Base-by-base conservation (phyloP, 1,284 basidiomycete genomes). In the Microbotryomycetes sp. region DNA sequence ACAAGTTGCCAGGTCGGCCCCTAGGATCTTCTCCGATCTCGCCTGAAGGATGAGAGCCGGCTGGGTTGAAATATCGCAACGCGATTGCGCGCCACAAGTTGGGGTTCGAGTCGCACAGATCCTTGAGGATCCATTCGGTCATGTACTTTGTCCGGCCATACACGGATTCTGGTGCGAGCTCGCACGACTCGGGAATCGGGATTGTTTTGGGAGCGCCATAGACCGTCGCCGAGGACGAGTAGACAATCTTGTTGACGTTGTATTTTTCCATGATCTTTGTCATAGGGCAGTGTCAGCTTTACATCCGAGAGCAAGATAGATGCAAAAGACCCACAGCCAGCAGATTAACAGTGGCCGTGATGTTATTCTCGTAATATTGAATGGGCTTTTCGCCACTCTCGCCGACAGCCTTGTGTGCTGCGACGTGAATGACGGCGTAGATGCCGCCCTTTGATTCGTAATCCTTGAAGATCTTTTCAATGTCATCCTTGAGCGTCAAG, bases 221-320 rank as follows among this genome's bases (percentile, higher is more conserved):
- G 35, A 98, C 96, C n/a, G 96, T 98, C 2, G 96, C 96, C 26
- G 91, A 96, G 13, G 93, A 97, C 1, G 92, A 97, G 80, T 97
- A 99, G 65, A 99, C 93, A 66, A 98, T 80, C 62, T 89, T 83
- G 63, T 82, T 81, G 78, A 87, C 89, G 61, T 86, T 85, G 76
- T 85, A 89, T 65, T 88, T 86, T 59, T 81, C 80, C 92, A 97
- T 97, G 67, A 83, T 79, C 79, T 91, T 84, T 52, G 21, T 48
- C 28, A 2, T 11, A 26, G 2, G 0, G 28, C 6, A 46, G 18
- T 9, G 23, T 35, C 13, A 31, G 31, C 15, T 13, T 47, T 31
- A 26, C 50, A 46, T 27, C 23, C 52, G 24, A 41, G n/a, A n/a
- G n/a, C 61, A 68, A 41, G 64, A 60, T 35, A 73, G 63, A 45